phyloP scores from a whole-genome alignment of 2,329 filamentous ascomycete species.

The Hymenoscyphus infarciens region DNA sequence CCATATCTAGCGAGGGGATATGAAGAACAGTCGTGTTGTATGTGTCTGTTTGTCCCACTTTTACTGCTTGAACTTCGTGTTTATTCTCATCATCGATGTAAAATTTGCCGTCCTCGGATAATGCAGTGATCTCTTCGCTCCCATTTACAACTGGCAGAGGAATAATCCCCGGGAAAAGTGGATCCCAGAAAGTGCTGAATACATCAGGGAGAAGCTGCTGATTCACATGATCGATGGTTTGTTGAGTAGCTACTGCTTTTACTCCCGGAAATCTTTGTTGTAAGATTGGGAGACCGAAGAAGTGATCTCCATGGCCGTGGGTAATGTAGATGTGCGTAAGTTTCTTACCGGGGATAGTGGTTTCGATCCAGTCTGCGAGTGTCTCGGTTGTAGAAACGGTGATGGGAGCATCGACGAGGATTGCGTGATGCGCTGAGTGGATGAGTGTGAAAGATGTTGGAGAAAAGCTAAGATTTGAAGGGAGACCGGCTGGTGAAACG shows the following conservation, averaged over 20 bases:
- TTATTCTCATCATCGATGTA: constrained; percentile 20
- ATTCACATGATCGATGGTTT: constrained; percentile 10
- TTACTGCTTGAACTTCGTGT: constrained; percentile 23
- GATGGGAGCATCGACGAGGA: constrained; percentile 39
- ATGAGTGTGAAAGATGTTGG: constrained; percentile 22
- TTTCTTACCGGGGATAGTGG: constrained; percentile 27
- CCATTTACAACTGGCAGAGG: constrained; percentile 10
- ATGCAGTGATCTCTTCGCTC: constrained; percentile 19
- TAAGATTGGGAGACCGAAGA: constrained; percentile 36
- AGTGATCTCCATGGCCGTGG: constrained; percentile 43
- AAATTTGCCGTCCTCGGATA: constrained; percentile 21
- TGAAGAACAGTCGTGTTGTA: constrained; percentile 37
- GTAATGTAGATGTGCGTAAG: constrained; percentile 40
- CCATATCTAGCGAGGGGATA: constrained; percentile 37
- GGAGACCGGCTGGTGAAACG: not conserved
- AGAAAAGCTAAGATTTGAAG: constrained; percentile 3
- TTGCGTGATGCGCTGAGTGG: constrained; percentile 29
- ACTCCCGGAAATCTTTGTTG: constrained; percentile 31
- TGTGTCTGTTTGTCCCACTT: constrained; percentile 27
- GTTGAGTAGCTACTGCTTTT: constrained; percentile 25
- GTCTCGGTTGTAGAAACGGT: constrained; percentile 33
- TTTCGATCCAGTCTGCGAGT: constrained; percentile 38
- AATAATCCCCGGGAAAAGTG: constrained; percentile 30
- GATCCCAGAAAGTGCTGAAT: constrained; percentile 25
- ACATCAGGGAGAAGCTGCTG: constrained; percentile 20